Evolutionary conservation across 1,284 basidiomycete species (phyloP), one percentile per base, ranked within the genome.

Genomic region (Moesziomyces sp.): DNA sequence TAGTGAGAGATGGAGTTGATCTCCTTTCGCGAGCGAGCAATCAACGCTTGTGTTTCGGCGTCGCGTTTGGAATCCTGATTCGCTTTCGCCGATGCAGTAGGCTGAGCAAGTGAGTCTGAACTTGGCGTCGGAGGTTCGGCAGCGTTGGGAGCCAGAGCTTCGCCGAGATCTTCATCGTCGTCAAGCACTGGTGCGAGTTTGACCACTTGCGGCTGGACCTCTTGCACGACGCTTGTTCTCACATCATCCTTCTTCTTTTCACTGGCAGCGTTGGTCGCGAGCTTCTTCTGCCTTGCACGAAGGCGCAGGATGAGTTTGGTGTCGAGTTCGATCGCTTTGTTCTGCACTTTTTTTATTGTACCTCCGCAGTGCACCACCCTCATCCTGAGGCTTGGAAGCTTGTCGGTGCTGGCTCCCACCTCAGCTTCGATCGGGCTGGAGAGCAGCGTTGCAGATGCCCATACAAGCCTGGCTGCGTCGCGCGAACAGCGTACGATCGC

Each of bases 261-360:
- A 16, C 44, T 50, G 18, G 30, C 6, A 30, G 30, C 30, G 11
- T 14, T 33, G 4, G 47, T 44, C 0, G 47, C 55, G 9, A 54
- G 35, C 35, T 47, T 66, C 46, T 21, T 56, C 47, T 73, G 70
- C 52, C 48, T 64, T 5, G 49, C n/a, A 13, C 70, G 45, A 2
- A 60, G 40, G 23, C 64, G 53, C 54, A 63, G 51, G 44, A 77
- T 74, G 14, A 58, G 19, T 47, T 55, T 60, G 19, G 54, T 56
- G 26, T 77, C 76, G 56, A 75, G 47, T 35, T 71, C 69, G 40
- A 77, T 77, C 16, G 76, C 76, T 14, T 68, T 64, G 53, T 62
- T 61, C 50, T 77, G 76, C 7, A 71, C 52, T 66, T 77, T 77
- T 35, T 77, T 77, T 65, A 77, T 73, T 10, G 76, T 77, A 2